These are phyloP conservation scores for Pseudoperonospora humuli DNA, from an alignment of 352 stramenopile species.

Conservation along the genomic window DNA sequence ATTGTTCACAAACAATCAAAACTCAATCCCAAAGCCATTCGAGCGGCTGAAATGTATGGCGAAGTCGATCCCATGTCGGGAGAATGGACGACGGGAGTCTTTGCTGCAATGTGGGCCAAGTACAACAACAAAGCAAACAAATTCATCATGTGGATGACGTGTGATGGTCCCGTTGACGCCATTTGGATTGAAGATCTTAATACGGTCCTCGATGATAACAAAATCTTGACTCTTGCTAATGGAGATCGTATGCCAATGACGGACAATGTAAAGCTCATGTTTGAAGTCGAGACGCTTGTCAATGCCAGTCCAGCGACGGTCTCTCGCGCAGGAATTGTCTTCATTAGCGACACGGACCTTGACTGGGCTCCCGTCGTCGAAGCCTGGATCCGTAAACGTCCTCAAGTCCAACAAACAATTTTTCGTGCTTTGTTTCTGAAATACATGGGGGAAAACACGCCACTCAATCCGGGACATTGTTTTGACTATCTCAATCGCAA, in stretches of 20 bases:
- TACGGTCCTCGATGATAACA: slow-evolving; percentile 97
- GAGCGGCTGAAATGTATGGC: slow-evolving; percentile 97
- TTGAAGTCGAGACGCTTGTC: slow-evolving; percentile 95
- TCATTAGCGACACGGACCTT: slow-evolving; percentile 96
- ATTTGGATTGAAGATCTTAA: slow-evolving; percentile 99
- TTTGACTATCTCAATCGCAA: slow-evolving; percentile 95
- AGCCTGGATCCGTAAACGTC: slow-evolving; percentile 92
- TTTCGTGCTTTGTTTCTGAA: slow-evolving; percentile 91
- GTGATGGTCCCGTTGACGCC: slow-evolving; percentile 94
- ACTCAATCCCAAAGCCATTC: slow-evolving; percentile 97
- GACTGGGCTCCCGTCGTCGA: slow-evolving; percentile 96
- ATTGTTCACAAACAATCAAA: slow-evolving; percentile 94
- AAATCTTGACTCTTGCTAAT: slow-evolving; percentile 95
- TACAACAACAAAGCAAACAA: slow-evolving; percentile 97
- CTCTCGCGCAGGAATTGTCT: slow-evolving; percentile 95
- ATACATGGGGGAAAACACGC: slow-evolving; percentile 93
- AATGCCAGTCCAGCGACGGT: slow-evolving; percentile 96
- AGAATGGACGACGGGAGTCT: slow-evolving; percentile 97
- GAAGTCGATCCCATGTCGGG: slow-evolving; percentile 94
- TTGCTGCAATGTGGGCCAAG: slow-evolving; percentile 97
- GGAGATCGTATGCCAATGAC: slow-evolving; percentile 97
- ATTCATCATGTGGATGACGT: slow-evolving; percentile 98
- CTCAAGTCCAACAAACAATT: slow-evolving; percentile 80
- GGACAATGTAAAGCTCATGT: slow-evolving; percentile 96
- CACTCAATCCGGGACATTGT: slow-evolving; percentile 90